Base-by-base conservation (phyloP, 2,329 filamentous ascomycete genomes). In the Colletotrichum tanaceti region DNA sequence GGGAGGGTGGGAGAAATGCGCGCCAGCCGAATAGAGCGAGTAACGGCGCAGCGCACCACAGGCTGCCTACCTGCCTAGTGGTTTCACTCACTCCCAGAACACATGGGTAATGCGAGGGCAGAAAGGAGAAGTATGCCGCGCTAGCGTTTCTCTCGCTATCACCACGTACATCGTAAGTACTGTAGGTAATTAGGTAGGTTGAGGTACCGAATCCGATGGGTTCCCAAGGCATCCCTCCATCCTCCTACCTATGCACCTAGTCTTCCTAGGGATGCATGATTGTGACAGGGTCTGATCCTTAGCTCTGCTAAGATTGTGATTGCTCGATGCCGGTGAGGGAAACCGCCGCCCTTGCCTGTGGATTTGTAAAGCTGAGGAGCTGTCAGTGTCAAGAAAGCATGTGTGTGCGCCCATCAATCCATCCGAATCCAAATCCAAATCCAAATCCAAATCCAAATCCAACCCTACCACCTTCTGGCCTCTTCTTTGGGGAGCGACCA, bases 281-380 rank as follows among this genome's bases (percentile, higher is more conserved):
- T 54, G 61, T 58, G 65, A 68, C 65, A 54, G 52, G 61, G 62
- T 58, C 65, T 63, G 62, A 65, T 65, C 62, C 65, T 68, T 53
- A 57, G 64, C 58, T 66, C 58, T 64, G 61, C 54, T 39, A 35
- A 52, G 14, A 47, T 28, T 55, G 52, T 35, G 43, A 57, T 57
- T 57, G 20, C 43, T 49, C 18, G 52, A 32, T 49, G 50, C 60
- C 22, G 50, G 24, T 28, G 22, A 49, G 50, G 39, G 16, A 52
- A 28, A 6, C 13, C 14, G 9, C n/a, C 14, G 32, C 52, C 41
- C 41, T 57, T 18, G 60, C 52, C 50, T 57, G 20, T 57, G 52
- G 35, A 39, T 38, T 53, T 14, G 28, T 18, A 53, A 35, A 32
- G 18, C 28, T 38, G 16, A 7, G 50, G 10, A 53, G 28, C 50